Conservation (phyloP, 805 yeast species). For the Metschnikowia similis region DNA sequence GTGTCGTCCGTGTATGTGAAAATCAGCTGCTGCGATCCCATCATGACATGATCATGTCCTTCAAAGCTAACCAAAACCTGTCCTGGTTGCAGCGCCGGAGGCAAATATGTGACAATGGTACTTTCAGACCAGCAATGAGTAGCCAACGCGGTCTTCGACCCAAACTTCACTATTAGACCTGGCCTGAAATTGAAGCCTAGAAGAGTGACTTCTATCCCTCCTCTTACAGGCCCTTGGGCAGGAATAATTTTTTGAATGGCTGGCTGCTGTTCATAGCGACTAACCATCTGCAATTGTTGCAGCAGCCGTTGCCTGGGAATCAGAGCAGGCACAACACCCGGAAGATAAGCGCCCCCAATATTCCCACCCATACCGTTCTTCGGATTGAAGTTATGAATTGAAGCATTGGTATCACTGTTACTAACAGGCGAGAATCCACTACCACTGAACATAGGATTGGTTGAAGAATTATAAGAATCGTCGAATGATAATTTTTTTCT, state of each 20-base stretch:
- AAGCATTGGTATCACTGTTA: slow-evolving; percentile 41
- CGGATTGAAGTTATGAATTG: slow-evolving; percentile 16
- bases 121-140: slow-evolving; percentile 96
- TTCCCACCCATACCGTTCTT: slow-evolving; percentile 4
- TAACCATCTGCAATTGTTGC: slow-evolving; percentile 13
- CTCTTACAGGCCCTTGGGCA: slow-evolving; percentile 90
- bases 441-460: slow-evolving; percentile 39
- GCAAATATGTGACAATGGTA: slow-evolving; percentile 88
- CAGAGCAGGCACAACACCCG: slow-evolving; percentile 4
- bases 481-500: slow-evolving; percentile 48
- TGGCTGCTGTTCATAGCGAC: slow-evolving; percentile 13
- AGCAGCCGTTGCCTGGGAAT: slow-evolving; percentile 15
- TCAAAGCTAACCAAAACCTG: slow-evolving; percentile 87
- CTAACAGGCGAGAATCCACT: slow-evolving; percentile 44
- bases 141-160: slow-evolving; percentile 70
- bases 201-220: slow-evolving; percentile 92
- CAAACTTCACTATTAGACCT: slow-evolving; percentile 82
- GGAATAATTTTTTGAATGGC: slow-evolving; percentile 84
- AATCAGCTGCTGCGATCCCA: slow-evolving; percentile 47
- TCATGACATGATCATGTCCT: slow-evolving; percentile 37
- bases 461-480: slow-evolving; percentile 33
- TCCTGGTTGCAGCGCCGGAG: slow-evolving; percentile 87
- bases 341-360: slow-evolving; percentile 2
- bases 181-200: slow-evolving; percentile 83
- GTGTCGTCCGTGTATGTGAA: slow-evolving; percentile 95